Evolutionary conservation across 768 basidiomycete genomes (phyloP), one percentile per base, ranked within the genome.

Genomic region (Gelatoporia subvermispora): DNA sequence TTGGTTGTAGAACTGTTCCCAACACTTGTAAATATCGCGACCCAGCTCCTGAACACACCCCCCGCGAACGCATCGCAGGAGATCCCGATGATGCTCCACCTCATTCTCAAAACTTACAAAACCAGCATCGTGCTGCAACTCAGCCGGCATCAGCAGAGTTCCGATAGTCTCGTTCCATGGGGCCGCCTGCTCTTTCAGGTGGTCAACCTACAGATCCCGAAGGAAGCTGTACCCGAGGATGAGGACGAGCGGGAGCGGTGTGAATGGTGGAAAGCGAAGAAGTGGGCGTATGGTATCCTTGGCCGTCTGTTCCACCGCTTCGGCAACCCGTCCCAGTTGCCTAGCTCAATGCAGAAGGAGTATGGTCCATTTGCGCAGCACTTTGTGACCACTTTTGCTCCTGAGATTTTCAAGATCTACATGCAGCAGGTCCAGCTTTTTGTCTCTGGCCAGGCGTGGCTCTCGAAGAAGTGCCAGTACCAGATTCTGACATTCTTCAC

Each of bases 241-340:
- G 78, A 82, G 52, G 86, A 91, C 4, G 85, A 86, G 15, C 72
- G 87, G 31, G 89, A 93, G 68, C 74, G 73, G 41, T 79, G 74
- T 40, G 86, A 89, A 58, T 95, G 93, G 92, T 91, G 90, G 87
- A 85, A 84, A 62, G 78, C 85, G 8, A 94, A 94, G 70, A 95
- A 95, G 62, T 94, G 92, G 93, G 88, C 92, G 1, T 93, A 85
- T 60, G 79, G 76, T n/a, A 81, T 81, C 34, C 71, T 95, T 8
- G 86, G 87, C 31, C 73, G 83, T 20, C 70, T 93, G 15, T 93
- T 93, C 75, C 85, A 86, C 59, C 76, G 85, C 78, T 94, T 82
- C 57, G 93, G 92, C 8, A 93, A 88, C 65, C 91, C 92, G 0
- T 85, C 87, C 0, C 92, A 93, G 62, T 78, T 94, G 21, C 89